A percentile compares a stretch with the other conserved stretches of the same genome.
These are phyloP conservation scores for Russula sp. DNA, from an alignment of 768 basidiomycete species.

Conservation along the genomic window DNA sequence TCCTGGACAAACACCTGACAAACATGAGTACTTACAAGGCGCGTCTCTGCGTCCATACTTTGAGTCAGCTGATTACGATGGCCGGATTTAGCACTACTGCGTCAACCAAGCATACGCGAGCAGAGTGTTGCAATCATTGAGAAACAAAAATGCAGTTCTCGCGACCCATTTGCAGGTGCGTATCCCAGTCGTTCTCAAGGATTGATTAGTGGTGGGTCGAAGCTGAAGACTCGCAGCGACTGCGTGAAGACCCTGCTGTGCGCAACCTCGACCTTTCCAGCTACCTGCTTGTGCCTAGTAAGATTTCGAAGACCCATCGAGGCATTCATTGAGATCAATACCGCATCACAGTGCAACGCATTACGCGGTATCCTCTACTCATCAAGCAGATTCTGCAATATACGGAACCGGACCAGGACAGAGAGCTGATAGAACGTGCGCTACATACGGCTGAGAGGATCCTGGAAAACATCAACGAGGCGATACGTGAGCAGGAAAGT, in stretches of 20 bases:
- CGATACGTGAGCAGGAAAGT: constrained; percentile 79
- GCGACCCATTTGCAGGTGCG: constrained; percentile 60
- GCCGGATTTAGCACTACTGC: constrained; percentile 64
- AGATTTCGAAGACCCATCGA: constrained; percentile 27
- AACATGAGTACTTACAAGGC: constrained; percentile 82
- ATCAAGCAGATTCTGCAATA: constrained; percentile 82
- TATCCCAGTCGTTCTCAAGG: not conserved
- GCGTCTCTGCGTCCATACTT: constrained; percentile 22
- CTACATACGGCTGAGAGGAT: constrained; percentile 65
- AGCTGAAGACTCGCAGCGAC: constrained; percentile 38
- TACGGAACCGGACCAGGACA: constrained; percentile 64
- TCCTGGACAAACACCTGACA: constrained; percentile 66
- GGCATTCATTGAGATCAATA: not conserved
- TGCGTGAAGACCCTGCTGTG: constrained; percentile 71
- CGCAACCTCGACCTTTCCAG: constrained; percentile 86
- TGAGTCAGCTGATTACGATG: not conserved
- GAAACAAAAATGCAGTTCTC: constrained; percentile 62
- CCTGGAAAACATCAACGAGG: constrained; percentile 79
- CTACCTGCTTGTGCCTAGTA: constrained; percentile 88
- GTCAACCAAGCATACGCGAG: constrained; percentile 80
- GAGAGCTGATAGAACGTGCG: constrained; percentile 45
- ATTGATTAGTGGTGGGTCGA: not conserved
- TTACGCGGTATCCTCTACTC: constrained; percentile 89
- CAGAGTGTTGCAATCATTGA: constrained; percentile 65
- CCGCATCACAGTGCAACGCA: constrained; percentile 74